phyloP scores from a whole-genome alignment of 305 asterid genomes.

The Salvia sclarea region DNA sequence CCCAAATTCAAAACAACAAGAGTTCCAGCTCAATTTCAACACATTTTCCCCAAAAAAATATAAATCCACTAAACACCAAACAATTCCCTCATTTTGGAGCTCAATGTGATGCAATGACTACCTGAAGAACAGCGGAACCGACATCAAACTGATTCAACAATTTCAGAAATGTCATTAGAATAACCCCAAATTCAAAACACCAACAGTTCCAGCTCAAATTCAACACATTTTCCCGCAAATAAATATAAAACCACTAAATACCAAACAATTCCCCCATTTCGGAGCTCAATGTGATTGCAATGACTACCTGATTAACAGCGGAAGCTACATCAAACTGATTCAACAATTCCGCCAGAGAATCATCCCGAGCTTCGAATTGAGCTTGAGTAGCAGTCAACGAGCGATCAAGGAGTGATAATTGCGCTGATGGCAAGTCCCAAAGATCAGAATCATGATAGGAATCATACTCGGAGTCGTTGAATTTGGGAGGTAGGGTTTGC shows the following conservation, averaged over 20 bases:
- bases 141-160: slow-evolving; percentile 54
- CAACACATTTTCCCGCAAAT: background rate
- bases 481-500: slow-evolving; percentile 74
- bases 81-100: too few relatives aligned
- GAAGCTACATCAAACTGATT: slow-evolving; percentile 57
- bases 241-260: background rate
- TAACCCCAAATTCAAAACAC: background rate
- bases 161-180: background rate
- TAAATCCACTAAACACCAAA: too few relatives aligned
- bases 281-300: background rate
- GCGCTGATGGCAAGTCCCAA: slow-evolving; percentile 82
- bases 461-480: slow-evolving; percentile 77
- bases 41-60: too few relatives aligned
- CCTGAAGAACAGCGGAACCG: slow-evolving; percentile 65
- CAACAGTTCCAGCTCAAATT: background rate
- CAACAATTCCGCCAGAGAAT: slow-evolving; percentile 37
- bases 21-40: too few relatives aligned
- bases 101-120: slow-evolving; percentile 23
- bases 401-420: slow-evolving; percentile 37
- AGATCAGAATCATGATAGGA: slow-evolving; percentile 71
- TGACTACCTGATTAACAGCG: slow-evolving; percentile 60
- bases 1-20: background rate
- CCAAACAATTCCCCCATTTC: slow-evolving; percentile 4
- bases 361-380: slow-evolving; percentile 40
- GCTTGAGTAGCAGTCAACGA: slow-evolving; percentile 24